A percentile compares a stretch with the other conserved stretches of the same genome.
Evolutionary conservation across 805 yeast species (phyloP).

Genomic region (Metschnikowia proteae): DNA sequence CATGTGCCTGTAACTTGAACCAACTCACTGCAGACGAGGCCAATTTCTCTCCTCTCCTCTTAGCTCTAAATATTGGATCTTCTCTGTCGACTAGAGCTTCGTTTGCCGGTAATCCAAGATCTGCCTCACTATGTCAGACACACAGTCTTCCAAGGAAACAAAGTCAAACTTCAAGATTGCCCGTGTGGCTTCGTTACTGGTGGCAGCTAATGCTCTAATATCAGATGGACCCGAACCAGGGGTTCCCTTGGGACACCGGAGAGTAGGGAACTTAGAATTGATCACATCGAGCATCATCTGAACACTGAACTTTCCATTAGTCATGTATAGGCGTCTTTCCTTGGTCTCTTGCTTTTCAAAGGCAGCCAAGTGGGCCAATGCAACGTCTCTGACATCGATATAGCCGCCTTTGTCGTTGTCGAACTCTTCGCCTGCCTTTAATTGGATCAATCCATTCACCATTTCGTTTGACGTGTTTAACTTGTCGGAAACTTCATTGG

Average conservation of each 20-base stretch:
- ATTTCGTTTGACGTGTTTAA: slow-evolving; percentile 45
- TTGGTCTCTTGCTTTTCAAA: slow-evolving; percentile 22
- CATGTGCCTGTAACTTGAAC: too few relatives aligned
- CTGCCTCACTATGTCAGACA: slow-evolving; percentile 20
- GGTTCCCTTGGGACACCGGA: slow-evolving; percentile 23
- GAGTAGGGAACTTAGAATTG: slow-evolving; percentile 29
- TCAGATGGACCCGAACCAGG: slow-evolving; percentile 30
- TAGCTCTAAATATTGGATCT: neutral
- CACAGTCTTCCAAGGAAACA: slow-evolving; percentile 14
- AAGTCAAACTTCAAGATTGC: slow-evolving; percentile 16
- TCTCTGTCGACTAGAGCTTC: neutral
- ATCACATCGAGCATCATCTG: slow-evolving; percentile 35
- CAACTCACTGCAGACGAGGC: too few relatives aligned
- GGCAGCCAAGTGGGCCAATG: slow-evolving; percentile 31
- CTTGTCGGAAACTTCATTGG: slow-evolving; percentile 26
- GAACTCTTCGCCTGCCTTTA: slow-evolving; percentile 17
- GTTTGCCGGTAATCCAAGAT: slow-evolving; percentile 11
- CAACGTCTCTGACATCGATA: slow-evolving; percentile 19
- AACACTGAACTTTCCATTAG: slow-evolving; percentile 32
- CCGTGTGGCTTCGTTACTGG: slow-evolving; percentile 16
- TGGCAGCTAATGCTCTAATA: slow-evolving; percentile 20
- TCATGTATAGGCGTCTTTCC: slow-evolving; percentile 20
- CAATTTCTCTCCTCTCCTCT: neutral
- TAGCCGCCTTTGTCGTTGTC: slow-evolving; percentile 20
- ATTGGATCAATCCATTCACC: slow-evolving; percentile 20